phyloP scores from a whole-genome alignment of 129 eudicot species.

The Pulicaria dysenterica region DNA sequence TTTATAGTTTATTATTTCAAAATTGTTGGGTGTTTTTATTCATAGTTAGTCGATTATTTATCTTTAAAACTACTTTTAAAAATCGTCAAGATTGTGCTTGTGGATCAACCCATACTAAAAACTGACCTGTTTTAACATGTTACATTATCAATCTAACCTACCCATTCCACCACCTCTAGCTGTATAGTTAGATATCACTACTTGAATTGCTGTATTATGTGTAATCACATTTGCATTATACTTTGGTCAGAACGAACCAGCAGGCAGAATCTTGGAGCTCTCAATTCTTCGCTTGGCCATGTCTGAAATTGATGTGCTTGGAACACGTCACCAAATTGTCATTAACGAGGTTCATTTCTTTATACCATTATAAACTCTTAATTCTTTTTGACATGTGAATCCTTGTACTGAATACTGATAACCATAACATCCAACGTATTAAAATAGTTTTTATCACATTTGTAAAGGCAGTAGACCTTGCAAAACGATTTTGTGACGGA shows the following conservation, averaged over 20 bases:
- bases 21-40: too few relatives aligned
- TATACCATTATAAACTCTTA: not conserved
- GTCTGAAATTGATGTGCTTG: slow-evolving; percentile 82
- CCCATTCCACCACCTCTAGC: not conserved
- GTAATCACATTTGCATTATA: not conserved
- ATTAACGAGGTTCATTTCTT: slow-evolving; percentile 75
- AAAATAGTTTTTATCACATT: slow-evolving; percentile 10
- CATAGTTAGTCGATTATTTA: too few relatives aligned
- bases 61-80: too few relatives aligned
- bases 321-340: slow-evolving; percentile 85
- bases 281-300: slow-evolving; percentile 88
- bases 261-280: slow-evolving; percentile 89
- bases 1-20: not conserved
- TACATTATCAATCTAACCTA: too few relatives aligned
- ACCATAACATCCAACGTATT: slow-evolving; percentile 8
- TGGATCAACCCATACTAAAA: too few relatives aligned
- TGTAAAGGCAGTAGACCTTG: slow-evolving; percentile 89
- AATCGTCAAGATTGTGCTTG: too few relatives aligned
- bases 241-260: slow-evolving; percentile 61
- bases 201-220: not conserved
- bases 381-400: not conserved
- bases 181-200: not conserved
- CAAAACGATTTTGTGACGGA: slow-evolving; percentile 97
- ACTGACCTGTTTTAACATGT: too few relatives aligned
- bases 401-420: not conserved